Evolutionary conservation across 495 filamentous ascomycete species (phyloP).

Genomic region (Penicillium parvum): DNA sequence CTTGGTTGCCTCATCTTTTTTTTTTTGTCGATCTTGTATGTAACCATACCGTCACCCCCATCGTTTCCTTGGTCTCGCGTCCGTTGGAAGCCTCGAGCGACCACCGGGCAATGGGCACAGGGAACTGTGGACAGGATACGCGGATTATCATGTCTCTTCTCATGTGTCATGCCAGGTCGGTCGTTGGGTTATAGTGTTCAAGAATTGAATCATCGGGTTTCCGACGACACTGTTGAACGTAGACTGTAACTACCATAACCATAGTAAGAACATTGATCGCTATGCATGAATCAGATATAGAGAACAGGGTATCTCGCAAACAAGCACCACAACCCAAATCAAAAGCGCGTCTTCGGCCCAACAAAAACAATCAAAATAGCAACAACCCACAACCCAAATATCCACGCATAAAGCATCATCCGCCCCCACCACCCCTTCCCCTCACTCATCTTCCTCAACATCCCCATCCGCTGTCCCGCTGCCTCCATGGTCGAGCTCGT

Average conservation of each 20-base stretch:
- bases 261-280: not conserved
- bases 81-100: slow-evolving; percentile 26
- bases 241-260: not conserved
- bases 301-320: slow-evolving; percentile 9
- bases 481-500: slow-evolving; percentile 70
- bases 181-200: slow-evolving; percentile 34
- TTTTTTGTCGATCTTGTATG: slow-evolving; percentile 33
- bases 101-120: slow-evolving; percentile 27
- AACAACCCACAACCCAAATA: slow-evolving; percentile 71
- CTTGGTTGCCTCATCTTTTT: slow-evolving; percentile 16
- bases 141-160: slow-evolving; percentile 40
- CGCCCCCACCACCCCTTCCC: slow-evolving; percentile 84
- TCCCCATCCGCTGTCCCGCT: slow-evolving; percentile 69
- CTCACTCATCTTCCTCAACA: slow-evolving; percentile 69
- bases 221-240: no score
- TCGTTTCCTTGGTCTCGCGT: slow-evolving; percentile 32
- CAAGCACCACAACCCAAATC: slow-evolving; percentile 9
- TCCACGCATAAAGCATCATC: slow-evolving; percentile 78
- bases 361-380: slow-evolving; percentile 74
- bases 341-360: slow-evolving; percentile 82
- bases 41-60: slow-evolving; percentile 35
- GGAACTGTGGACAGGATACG: slow-evolving; percentile 31
- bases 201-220: slow-evolving; percentile 30
- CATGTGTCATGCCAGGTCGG: slow-evolving; percentile 43
- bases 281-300: not conserved